phyloP scores from a whole-genome alignment of 148 eudicot genomes.

The Gaultheria prostrata region DNA sequence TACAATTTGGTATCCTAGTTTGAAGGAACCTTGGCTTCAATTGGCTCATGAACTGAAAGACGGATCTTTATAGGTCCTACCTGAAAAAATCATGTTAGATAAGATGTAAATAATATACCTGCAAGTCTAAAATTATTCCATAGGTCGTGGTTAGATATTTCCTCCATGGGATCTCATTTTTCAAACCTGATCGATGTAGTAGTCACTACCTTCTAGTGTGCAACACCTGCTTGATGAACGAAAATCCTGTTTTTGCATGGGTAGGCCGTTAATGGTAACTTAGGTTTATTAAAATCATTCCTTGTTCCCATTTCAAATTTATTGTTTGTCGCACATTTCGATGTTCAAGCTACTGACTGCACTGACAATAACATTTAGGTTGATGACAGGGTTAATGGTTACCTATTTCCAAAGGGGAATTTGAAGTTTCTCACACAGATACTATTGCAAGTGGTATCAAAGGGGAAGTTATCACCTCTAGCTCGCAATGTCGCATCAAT shows the following conservation, averaged over 20 bases:
- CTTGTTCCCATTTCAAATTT: background rate
- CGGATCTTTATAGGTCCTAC: background rate
- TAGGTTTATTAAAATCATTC: background rate
- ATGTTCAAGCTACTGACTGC: constrained; percentile 29
- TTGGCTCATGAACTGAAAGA: background rate
- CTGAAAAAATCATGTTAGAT: background rate
- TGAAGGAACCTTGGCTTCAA: background rate
- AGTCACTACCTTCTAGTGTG: background rate
- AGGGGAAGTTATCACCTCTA: constrained; percentile 58
- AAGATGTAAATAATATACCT: background rate
- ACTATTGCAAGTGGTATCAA: constrained; percentile 47
- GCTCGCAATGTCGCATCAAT: constrained; percentile 63
- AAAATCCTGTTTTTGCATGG: background rate
- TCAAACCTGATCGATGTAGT: background rate
- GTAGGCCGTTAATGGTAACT: background rate
- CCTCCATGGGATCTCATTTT: background rate
- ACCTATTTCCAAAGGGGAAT: constrained; percentile 73
- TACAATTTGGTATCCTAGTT: background rate
- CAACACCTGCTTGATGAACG: background rate
- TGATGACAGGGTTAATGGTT: constrained; percentile 83
- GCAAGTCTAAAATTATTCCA: background rate
- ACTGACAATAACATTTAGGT: constrained; percentile 49
- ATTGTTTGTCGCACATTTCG: background rate
- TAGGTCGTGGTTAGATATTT: background rate
- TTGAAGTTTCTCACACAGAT: constrained; percentile 48